Percentiles rank a stretch among this genome's conserved stretches.
Evolutionary conservation across 176 grass and related monocot genomes (phyloP).

Genomic region (Oryza brachyantha): DNA sequence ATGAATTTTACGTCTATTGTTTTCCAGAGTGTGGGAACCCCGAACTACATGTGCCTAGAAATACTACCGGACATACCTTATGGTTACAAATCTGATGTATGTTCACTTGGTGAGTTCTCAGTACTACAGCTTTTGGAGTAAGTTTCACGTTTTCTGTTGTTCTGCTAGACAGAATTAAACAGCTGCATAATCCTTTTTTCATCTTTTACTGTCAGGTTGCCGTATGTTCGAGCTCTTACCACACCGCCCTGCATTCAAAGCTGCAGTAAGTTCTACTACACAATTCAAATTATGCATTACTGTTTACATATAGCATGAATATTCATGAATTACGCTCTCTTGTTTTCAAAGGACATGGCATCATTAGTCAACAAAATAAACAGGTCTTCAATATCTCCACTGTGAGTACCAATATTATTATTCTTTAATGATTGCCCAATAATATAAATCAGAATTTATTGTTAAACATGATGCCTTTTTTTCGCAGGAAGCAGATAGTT

Average conservation of each 20-base stretch:
- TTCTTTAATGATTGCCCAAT: neutral
- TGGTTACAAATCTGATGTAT: constrained; percentile 86
- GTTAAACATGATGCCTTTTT: constrained; percentile 9
- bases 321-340: constrained; percentile 14
- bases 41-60: constrained; percentile 90
- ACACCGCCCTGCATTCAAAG: constrained; percentile 77
- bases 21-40: constrained; percentile 77
- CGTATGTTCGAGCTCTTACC: constrained; percentile 95
- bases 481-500: constrained; percentile 75
- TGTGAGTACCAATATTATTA: constrained; percentile 44
- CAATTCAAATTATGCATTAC: neutral
- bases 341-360: constrained; percentile 69
- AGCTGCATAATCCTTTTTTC: neutral
- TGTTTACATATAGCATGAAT: neutral
- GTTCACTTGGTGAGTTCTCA: constrained; percentile 63
- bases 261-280: constrained; percentile 47
- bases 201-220: constrained; percentile 56
- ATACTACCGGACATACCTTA: constrained; percentile 86
- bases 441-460: neutral
- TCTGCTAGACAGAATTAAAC: constrained; percentile 5
- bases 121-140: neutral
- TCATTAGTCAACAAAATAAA: constrained; percentile 88
- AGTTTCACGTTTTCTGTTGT: neutral
- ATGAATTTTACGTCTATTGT: neutral
- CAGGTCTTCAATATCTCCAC: constrained; percentile 77